These are phyloP conservation scores for Amanita phalloides DNA, from an alignment of 768 basidiomycete genomes.

Conservation along the genomic window DNA sequence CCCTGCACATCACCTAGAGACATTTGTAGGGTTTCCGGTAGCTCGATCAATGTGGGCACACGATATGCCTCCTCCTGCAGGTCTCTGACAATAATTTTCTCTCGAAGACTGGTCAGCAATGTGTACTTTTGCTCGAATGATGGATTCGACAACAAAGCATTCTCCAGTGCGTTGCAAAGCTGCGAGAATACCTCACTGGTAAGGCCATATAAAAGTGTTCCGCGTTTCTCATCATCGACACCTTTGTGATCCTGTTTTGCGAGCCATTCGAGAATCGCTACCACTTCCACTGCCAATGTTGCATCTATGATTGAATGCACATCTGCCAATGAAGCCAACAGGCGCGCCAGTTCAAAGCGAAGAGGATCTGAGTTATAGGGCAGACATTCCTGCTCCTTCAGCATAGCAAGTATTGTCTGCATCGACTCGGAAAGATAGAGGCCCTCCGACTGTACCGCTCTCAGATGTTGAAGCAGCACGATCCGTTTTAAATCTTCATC, in stretches of 20 bases:
- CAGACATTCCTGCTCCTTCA: not conserved
- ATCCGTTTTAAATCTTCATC: constrained; percentile 19
- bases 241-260: constrained; percentile 25
- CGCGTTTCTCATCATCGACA: constrained; percentile 12
- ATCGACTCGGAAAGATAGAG: constrained; percentile 9
- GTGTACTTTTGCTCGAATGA: not conserved
- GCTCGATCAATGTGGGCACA: constrained; percentile 18
- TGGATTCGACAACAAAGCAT: not conserved
- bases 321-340: constrained; percentile 5
- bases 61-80: constrained; percentile 24
- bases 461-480: constrained; percentile 21
- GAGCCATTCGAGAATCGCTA: constrained; percentile 39
- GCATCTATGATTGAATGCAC: constrained; percentile 15
- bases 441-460: constrained; percentile 19
- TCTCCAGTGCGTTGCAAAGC: constrained; percentile 30
- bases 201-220: constrained; percentile 35
- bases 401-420: constrained; percentile 13
- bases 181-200: constrained; percentile 32
- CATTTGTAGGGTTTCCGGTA: constrained; percentile 10
- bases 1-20: not conserved
- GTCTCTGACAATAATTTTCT: constrained; percentile 23
- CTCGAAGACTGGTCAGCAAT: constrained; percentile 13
- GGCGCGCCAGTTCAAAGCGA: not conserved
- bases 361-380: not conserved
- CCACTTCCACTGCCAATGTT: constrained; percentile 20